Evolutionary conservation across 768 basidiomycete species (phyloP).

Genomic region (Cyathus striatus): DNA sequence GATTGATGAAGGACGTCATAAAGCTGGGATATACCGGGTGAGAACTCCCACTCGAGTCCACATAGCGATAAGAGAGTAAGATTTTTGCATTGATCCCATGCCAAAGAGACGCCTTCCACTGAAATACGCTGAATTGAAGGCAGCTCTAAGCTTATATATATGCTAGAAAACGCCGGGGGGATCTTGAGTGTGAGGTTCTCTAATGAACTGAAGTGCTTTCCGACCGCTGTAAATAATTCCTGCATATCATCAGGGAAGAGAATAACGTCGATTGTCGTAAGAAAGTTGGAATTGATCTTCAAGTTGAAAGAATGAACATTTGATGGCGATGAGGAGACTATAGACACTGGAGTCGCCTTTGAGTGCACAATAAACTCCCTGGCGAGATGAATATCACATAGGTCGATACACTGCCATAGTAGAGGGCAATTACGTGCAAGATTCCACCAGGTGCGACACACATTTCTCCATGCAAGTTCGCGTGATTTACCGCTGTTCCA

Average conservation of each 20-base stretch:
- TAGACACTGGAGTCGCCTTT: conserved; percentile 25
- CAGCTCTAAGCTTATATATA: conserved; percentile 15
- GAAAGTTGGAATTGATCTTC: conserved; percentile 18
- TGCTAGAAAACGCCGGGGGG: conserved; percentile 20
- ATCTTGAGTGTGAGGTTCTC: conserved; percentile 27
- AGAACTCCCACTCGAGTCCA: conserved; percentile 20
- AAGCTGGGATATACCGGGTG: conserved; percentile 28
- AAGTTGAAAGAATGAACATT: conserved; percentile 20
- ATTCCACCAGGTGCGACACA: conserved; percentile 31
- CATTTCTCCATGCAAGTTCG: conserved; percentile 35
- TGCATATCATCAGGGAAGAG: conserved; percentile 29
- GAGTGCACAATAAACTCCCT: conserved; percentile 29
- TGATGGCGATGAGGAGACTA: conserved; percentile 23
- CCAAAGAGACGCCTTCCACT: conserved; percentile 27
- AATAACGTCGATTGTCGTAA: conserved; percentile 28
- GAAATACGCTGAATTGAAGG: conserved; percentile 25
- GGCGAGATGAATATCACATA: conserved; percentile 26
- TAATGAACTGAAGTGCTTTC: conserved; percentile 18
- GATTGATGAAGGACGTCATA: conserved; percentile 25
- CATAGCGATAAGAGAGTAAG: conserved; percentile 29
- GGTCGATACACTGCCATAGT: conserved; percentile 35
- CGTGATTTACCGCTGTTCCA: conserved; percentile 27
- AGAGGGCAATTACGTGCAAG: conserved; percentile 27
- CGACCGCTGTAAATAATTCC: conserved; percentile 21
- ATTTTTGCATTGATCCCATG: conserved; percentile 23